These are phyloP conservation scores for Trichoderma citrinoviride DNA, from an alignment of 2,329 filamentous ascomycete genomes.

Conservation along the genomic window DNA sequence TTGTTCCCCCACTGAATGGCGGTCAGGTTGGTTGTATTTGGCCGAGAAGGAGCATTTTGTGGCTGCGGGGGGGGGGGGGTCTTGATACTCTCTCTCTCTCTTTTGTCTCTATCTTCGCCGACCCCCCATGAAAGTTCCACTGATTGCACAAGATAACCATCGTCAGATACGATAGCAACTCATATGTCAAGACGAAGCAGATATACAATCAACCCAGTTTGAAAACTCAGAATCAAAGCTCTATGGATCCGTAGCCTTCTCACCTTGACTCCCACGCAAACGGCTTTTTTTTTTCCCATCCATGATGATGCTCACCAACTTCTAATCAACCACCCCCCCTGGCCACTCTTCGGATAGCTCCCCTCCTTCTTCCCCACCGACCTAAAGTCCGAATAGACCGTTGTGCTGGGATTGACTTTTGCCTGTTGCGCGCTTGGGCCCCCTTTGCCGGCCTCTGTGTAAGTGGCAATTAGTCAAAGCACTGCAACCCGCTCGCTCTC, in stretches of 20 bases:
- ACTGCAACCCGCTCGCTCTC: not conserved
- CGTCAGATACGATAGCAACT: not conserved
- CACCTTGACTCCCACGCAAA: not conserved
- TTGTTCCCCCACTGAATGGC: slow-evolving; percentile 13
- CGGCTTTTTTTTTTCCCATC: not conserved
- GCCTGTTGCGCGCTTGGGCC: slow-evolving; percentile 1
- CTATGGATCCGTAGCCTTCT: not conserved
- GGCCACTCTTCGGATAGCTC: not conserved
- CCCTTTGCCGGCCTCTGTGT: not conserved
- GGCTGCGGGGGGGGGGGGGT: not conserved
- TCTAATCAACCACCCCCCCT: not conserved
- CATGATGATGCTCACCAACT: not conserved
- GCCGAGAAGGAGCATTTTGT: slow-evolving; percentile 8
- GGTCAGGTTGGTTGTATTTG: slow-evolving; percentile 13
- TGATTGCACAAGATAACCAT: not conserved
- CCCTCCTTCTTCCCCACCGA: too few species aligned
- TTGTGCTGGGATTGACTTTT: not conserved
- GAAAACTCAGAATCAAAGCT: not conserved
- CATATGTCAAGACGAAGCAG: not conserved
- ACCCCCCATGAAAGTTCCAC: not conserved
- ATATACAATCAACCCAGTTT: not conserved
- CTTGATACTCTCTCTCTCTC: too few species aligned
- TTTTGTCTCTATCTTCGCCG: too few species aligned
- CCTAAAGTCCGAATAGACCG: not conserved
- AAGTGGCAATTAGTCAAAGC: not conserved